phyloP scores from a whole-genome alignment of 257 asterid species.

The Solanum medicagineum region DNA sequence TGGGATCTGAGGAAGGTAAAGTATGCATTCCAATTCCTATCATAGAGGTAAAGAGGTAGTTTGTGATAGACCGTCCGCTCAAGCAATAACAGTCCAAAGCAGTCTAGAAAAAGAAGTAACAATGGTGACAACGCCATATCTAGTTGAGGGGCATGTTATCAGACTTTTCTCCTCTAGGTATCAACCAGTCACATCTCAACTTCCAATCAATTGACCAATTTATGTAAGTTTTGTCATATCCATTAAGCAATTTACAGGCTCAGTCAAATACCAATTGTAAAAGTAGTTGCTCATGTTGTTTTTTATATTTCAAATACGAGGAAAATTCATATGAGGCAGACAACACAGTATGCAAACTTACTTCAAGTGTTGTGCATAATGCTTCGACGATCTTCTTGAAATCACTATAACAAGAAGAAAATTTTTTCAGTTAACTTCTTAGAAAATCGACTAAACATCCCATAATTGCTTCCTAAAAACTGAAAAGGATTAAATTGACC shows the following conservation, averaged over 20 bases:
- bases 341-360: background rate
- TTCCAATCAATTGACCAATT: background rate
- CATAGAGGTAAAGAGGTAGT: no score
- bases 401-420: background rate
- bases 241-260: background rate
- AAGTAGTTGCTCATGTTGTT: background rate
- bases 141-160: background rate
- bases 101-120: background rate
- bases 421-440: background rate
- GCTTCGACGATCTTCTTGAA: background rate
- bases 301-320: background rate
- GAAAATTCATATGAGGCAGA: background rate
- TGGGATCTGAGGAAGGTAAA: no score
- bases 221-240: background rate
- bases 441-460: background rate
- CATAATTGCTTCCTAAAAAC: background rate
- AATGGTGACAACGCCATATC: background rate
- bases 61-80: no score
- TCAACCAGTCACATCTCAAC: background rate
- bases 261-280: background rate
- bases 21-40: no score
- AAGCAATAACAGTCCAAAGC: no score
- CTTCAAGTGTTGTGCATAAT: background rate
- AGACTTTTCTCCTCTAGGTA: background rate
- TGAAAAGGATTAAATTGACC: background rate